These are phyloP conservation scores for Avicennia marina DNA, from an alignment of 257 asterid species.

Conservation along the genomic window DNA sequence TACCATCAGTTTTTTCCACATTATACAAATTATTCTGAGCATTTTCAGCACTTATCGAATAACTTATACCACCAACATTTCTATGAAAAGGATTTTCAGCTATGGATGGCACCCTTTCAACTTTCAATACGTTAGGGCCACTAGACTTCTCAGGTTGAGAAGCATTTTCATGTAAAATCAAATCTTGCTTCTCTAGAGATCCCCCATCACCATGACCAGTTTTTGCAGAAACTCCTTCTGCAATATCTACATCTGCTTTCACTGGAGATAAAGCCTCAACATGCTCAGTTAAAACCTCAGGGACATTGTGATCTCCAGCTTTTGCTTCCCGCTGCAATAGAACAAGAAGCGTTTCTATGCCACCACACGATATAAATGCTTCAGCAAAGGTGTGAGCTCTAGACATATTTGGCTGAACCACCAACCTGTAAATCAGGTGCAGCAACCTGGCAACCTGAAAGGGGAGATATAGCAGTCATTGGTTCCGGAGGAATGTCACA, in stretches of 20 bases:
- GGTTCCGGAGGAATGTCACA: too few relatives aligned
- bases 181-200: constrained; percentile 37
- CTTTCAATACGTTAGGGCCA: constrained; percentile 33
- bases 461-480: neutral
- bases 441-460: constrained; percentile 93
- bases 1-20: constrained; percentile 84
- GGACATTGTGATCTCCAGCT: constrained; percentile 61
- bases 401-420: constrained; percentile 83
- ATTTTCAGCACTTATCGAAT: constrained; percentile 86
- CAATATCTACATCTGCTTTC: constrained; percentile 35
- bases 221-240: constrained; percentile 31
- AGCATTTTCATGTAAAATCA: constrained; percentile 36
- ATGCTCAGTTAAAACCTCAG: constrained; percentile 35
- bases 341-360: constrained; percentile 94
- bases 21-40: constrained; percentile 94
- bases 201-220: constrained; percentile 29
- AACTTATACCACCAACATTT: constrained; percentile 82
- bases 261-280: constrained; percentile 31
- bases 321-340: constrained; percentile 95
- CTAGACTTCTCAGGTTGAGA: constrained; percentile 32
- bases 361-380: constrained; percentile 91
- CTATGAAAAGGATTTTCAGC: constrained; percentile 52
- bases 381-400: constrained; percentile 90
- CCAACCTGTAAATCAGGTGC: constrained; percentile 86
- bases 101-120: constrained; percentile 58